These are phyloP conservation scores for Pseudonitzschia pungens DNA, from an alignment of 108 stramenopile genomes.

Conservation along the genomic window DNA sequence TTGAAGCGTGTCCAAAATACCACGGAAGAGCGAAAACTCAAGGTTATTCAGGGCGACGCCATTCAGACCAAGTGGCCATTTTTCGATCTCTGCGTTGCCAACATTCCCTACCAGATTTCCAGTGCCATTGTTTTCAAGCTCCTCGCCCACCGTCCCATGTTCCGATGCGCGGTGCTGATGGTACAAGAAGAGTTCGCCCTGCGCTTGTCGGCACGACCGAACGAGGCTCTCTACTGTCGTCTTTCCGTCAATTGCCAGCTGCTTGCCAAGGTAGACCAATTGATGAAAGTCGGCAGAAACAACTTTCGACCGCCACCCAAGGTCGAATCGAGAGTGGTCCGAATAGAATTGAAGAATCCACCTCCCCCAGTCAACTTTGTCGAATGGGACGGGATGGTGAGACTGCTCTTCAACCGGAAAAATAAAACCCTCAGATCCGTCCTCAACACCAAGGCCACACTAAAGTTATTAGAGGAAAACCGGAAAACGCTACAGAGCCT, in stretches of 20 bases:
- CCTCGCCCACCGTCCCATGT: conserved; percentile 91
- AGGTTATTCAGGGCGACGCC: conserved; percentile 96
- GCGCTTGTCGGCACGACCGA: conserved; percentile 91
- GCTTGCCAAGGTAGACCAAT: conserved; percentile 95
- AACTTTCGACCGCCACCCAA: conserved; percentile 99
- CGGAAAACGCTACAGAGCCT: conserved; percentile 59
- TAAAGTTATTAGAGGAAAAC: conserved; percentile 91
- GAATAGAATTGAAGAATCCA: conserved; percentile 95
- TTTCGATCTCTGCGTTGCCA: conserved; percentile 98
- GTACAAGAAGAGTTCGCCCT: conserved; percentile 98
- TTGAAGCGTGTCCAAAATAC: conserved; percentile 96
- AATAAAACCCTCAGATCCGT: conserved; percentile 89
- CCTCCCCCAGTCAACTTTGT: conserved; percentile 97
- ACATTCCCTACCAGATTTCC: conserved; percentile 98
- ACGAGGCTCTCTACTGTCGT: conserved; percentile 95
- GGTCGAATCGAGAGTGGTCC: conserved; percentile 86
- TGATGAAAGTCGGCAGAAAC: conserved; percentile 96
- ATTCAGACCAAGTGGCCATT: conserved; percentile 95
- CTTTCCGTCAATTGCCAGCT: conserved; percentile 98
- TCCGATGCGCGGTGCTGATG: conserved; percentile 99
- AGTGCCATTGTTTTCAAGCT: conserved; percentile 95
- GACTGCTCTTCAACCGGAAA: conserved; percentile 88
- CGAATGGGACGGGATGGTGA: conserved; percentile 98
- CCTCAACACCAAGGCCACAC: conserved; percentile 74
- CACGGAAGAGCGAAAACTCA: conserved; percentile 65